Percentiles rank a stretch among this genome's conserved stretches.
Evolutionary conservation across 805 yeast genomes (phyloP).

Genomic region (Yarrowia osloensis): DNA sequence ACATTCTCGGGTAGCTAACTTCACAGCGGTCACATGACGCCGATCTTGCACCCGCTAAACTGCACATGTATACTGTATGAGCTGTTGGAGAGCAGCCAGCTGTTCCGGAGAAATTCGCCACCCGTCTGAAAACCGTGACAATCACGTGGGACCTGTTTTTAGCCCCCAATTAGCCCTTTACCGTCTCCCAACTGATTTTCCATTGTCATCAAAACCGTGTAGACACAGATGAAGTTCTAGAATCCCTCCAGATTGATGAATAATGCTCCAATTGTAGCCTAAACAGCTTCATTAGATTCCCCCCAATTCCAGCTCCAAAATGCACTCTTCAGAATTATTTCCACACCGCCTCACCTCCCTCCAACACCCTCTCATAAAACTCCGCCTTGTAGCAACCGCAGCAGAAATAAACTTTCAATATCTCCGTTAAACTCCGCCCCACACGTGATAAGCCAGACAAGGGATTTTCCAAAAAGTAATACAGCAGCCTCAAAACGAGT

Average conservation of each 20-base stretch:
- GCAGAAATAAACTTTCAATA: not conserved
- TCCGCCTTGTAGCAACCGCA: slow-evolving; percentile 9
- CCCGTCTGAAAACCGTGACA: not conserved
- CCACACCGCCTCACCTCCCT: too few relatives aligned
- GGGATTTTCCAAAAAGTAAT: too few relatives aligned
- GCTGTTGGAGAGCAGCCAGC: not conserved
- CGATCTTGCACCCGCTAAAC: not conserved
- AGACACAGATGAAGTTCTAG: not conserved
- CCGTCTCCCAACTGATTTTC: not conserved
- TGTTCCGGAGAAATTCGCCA: not conserved
- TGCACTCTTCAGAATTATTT: too few relatives aligned
- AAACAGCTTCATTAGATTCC: not conserved
- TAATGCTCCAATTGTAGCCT: too few relatives aligned
- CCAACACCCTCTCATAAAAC: too few relatives aligned
- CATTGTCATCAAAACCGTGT: too few relatives aligned
- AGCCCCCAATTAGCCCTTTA: not conserved
- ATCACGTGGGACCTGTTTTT: not conserved
- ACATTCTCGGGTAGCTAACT: not conserved
- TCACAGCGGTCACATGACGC: not conserved
- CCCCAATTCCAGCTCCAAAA: not conserved
- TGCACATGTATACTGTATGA: not conserved
- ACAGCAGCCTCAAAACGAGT: too few relatives aligned
- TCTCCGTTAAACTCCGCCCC: slow-evolving; percentile 22
- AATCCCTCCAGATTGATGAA: not conserved
- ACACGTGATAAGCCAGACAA: slow-evolving; percentile 12